Percentiles rank a stretch among this genome's conserved stretches.
These are phyloP conservation scores for Alternaria sp. DNA, from an alignment of 2,329 filamentous ascomycete genomes.

Conservation along the genomic window DNA sequence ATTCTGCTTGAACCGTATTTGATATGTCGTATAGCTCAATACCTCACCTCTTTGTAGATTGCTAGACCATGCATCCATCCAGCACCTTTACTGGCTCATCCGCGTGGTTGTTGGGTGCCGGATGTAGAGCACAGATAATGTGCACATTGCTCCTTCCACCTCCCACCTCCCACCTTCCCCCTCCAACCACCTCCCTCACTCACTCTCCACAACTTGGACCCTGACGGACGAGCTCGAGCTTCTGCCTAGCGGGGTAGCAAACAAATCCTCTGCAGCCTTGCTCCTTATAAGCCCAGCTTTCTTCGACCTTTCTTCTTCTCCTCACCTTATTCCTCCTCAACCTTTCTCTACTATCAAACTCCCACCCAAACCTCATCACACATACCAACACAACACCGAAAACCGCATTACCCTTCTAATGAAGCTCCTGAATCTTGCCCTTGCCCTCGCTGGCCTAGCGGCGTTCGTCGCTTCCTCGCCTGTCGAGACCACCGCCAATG, in stretches of 20 bases:
- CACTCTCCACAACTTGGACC: constrained; percentile 4
- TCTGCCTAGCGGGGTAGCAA: constrained; percentile 3
- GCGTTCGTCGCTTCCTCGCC: constrained; percentile 10
- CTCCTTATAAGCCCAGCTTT: not conserved
- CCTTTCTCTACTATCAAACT: not conserved
- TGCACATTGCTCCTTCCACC: constrained; percentile 6
- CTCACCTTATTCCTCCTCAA: not conserved
- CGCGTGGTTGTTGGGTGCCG: not conserved
- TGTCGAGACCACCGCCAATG: not conserved
- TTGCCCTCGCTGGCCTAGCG: constrained; percentile 14
- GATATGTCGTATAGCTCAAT: not conserved
- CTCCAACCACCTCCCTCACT: not conserved
- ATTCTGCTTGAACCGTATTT: not conserved
- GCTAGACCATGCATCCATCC: not conserved
- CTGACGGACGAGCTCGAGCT: not conserved
- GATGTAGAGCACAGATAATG: not conserved
- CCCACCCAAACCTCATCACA: not conserved
- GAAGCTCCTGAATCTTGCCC: constrained; percentile 16
- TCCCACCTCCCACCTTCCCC: not conserved
- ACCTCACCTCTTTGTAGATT: not conserved
- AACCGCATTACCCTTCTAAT: not conserved
- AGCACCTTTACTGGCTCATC: not conserved
- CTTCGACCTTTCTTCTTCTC: not conserved
- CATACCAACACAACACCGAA: not conserved
- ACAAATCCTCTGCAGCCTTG: not conserved